A percentile compares a stretch with the other conserved stretches of the same genome.
These are phyloP conservation scores for Groenewaldozyma salmanticensis DNA, from an alignment of 805 yeast species.

Conservation along the genomic window DNA sequence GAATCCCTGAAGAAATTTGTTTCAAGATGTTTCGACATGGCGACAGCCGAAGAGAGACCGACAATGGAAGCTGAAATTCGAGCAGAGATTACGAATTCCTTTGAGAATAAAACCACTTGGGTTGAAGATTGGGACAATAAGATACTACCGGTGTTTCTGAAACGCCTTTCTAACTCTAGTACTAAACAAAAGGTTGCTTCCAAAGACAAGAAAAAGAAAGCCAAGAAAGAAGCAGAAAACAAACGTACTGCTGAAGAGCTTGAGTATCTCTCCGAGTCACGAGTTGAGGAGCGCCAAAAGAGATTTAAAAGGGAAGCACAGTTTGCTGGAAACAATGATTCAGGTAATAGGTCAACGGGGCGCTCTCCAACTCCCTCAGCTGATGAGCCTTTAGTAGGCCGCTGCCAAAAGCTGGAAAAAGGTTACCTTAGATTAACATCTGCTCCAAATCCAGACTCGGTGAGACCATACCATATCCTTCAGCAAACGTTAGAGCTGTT, in stretches of 20 bases:
- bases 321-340: slow-evolving; percentile 7
- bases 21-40: slow-evolving; percentile 34
- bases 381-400: slow-evolving; percentile 43
- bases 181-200: background rate
- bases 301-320: slow-evolving; percentile 36
- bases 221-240: slow-evolving; percentile 3
- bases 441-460: slow-evolving; percentile 77
- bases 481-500: slow-evolving; percentile 48
- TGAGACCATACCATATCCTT: slow-evolving; percentile 62
- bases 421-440: slow-evolving; percentile 77
- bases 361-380: slow-evolving; percentile 9
- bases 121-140: slow-evolving; percentile 46
- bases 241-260: background rate
- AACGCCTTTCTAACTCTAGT: slow-evolving; percentile 1
- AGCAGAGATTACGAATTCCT: slow-evolving; percentile 39
- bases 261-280: slow-evolving; percentile 20
- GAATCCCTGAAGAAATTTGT: slow-evolving; percentile 43
- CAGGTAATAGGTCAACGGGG: slow-evolving; percentile 5
- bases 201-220: slow-evolving; percentile 4
- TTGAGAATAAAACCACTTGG: slow-evolving; percentile 34
- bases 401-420: slow-evolving; percentile 59
- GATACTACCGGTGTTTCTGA: slow-evolving; percentile 34
- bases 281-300: slow-evolving; percentile 37
- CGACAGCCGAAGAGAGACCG: slow-evolving; percentile 30
- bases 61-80: slow-evolving; percentile 43